phyloP scores from a whole-genome alignment of 202 grass and related monocot species.

The Musa balbisiana region DNA sequence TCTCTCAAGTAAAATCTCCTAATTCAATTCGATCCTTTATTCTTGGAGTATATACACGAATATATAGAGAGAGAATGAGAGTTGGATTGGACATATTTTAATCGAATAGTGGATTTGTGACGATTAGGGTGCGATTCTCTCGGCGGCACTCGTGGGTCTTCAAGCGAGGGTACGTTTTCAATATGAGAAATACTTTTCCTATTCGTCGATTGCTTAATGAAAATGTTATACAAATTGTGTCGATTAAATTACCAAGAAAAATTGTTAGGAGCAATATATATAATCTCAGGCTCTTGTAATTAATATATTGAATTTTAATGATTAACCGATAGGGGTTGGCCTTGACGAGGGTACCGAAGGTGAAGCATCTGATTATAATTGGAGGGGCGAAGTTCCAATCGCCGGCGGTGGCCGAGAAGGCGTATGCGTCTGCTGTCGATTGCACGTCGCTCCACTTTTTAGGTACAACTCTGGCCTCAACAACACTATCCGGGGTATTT shows the following conservation, averaged over 20 bases:
- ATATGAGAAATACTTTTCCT: background rate
- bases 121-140: slow-evolving; percentile 72
- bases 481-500: background rate
- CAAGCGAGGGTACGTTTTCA: slow-evolving; percentile 40
- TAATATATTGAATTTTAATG: too few species aligned
- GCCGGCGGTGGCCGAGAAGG: slow-evolving; percentile 38
- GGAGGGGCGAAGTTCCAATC: slow-evolving; percentile 54
- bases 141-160: slow-evolving; percentile 53
- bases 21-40: background rate
- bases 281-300: too few species aligned
- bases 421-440: slow-evolving; percentile 46
- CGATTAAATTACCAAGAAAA: background rate
- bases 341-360: slow-evolving; percentile 62
- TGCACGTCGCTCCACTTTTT: slow-evolving; percentile 75
- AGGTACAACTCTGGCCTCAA: slow-evolving; percentile 33
- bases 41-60: background rate
- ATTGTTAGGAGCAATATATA: too few species aligned
- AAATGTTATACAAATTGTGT: background rate
- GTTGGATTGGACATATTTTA: background rate
- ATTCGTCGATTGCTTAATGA: background rate
- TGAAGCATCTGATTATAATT: slow-evolving; percentile 72
- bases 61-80: background rate
- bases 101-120: background rate
- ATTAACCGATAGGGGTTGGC: slow-evolving; percentile 42
- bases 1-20: slow-evolving; percentile 53